phyloP scores from a whole-genome alignment of 2,329 filamentous ascomycete genomes.

The Colletotrichum eremochloae region DNA sequence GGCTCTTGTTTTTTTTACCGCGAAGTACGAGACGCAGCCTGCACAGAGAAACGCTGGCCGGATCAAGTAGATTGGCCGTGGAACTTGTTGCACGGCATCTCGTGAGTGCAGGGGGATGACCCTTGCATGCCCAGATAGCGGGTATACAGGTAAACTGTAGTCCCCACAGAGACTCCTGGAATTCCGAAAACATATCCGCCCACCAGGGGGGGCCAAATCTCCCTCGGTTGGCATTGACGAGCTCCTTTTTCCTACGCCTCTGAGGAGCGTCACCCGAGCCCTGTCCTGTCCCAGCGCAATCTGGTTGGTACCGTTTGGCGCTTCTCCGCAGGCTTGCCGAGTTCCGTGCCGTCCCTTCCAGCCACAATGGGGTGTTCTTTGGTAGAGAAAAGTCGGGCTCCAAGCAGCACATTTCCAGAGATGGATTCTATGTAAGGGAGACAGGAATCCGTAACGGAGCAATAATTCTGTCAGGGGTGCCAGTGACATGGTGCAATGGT shows the following conservation, averaged over 20 bases:
- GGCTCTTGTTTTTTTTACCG: not conserved
- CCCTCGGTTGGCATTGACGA: constrained; percentile 32
- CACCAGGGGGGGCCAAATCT: not conserved
- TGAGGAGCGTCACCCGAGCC: constrained; percentile 25
- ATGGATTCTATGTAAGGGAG: not conserved
- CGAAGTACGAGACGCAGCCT: not conserved
- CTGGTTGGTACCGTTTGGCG: not conserved
- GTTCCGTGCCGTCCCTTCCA: constrained; percentile 37
- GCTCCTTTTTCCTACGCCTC: constrained; percentile 7
- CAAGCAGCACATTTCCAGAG: not conserved
- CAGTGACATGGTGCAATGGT: constrained; percentile 15
- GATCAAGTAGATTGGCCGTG: constrained; percentile 30
- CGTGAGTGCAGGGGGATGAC: constrained; percentile 8
- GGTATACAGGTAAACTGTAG: too few relatives aligned
- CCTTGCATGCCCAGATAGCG: not conserved
- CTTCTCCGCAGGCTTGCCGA: constrained; percentile 26
- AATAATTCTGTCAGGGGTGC: constrained; percentile 13
- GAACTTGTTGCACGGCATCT: constrained; percentile 2
- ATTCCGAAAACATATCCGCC: constrained; percentile 12
- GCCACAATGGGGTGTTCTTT: not conserved
- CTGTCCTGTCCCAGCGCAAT: constrained; percentile 32
- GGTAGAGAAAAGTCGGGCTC: not conserved
- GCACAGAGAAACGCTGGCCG: constrained; percentile 23
- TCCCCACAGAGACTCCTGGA: constrained; percentile 35
- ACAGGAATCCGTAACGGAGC: constrained; percentile 11